Base-by-base conservation (phyloP, 768 basidiomycete genomes). In the Boletus rex-veris region DNA sequence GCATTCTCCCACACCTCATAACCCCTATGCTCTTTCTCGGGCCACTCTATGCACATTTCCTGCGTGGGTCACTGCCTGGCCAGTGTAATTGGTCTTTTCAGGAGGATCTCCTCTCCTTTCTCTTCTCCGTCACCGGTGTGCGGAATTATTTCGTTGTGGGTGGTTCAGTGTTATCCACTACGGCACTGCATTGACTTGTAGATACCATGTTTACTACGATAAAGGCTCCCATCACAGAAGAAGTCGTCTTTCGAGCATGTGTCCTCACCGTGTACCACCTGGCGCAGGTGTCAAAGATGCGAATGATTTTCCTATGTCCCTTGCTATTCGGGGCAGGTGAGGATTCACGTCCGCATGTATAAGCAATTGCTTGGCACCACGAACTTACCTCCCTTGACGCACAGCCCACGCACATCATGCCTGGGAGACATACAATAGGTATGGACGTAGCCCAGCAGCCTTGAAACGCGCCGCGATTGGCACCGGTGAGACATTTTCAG, bases 381-480 rank as follows among this genome's bases (percentile, higher is more conserved):
- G 43, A 50, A 16, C 39, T 59, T 37, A 55, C 52, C 44, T 50
- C 35, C 38, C 46, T 43, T 43, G 37, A 43, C 47, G 30, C 45
- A 26, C 59, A 93, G 96, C 97, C 2, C 97, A 99, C 65, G 72
- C 85, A 1, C 97, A 99, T 63, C 97, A 98, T 62, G 92, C 86
- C 14, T 90, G 84, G 81, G 97, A 98, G 54, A 81, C 77, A 0
- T 99, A 83, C 67, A 82, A 85, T 54, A 81, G 81, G 14, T 81
- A 82, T 53, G 96, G 96, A 1, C 74, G 86, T 31, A 92, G 80
- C 1, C 45, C 56, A 9, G 65, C 69, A n/a, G 93, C 94, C 0
- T 72, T 86, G 3, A 75, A 83, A 52, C 78, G 74, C 14, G 91
- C 95, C 0, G 52, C 79, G 12, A 57, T 87, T 16, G 72, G 73